Conservation (phyloP, 2,329 filamentous ascomycete genomes). For the Cercospora sp. region DNA sequence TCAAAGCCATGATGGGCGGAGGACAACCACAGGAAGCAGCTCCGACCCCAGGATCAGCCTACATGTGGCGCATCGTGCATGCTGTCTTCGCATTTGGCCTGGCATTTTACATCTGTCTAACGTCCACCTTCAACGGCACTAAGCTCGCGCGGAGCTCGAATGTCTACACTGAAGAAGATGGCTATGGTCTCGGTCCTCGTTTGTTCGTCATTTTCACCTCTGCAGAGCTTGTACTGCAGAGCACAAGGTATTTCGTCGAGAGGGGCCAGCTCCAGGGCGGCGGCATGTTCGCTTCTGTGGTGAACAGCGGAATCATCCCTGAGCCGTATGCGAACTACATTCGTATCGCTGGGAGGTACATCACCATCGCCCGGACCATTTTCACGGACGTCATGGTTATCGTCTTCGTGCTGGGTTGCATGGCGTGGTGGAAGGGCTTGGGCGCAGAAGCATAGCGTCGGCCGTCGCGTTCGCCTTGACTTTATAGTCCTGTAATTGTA, state of each 20-base stretch:
- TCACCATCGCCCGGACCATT: constrained; percentile 70
- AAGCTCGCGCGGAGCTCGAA: constrained; percentile 55
- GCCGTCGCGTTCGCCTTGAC: not conserved
- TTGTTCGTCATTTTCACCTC: constrained; percentile 84
- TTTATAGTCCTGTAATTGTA: constrained; percentile 1
- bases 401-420: constrained; percentile 70
- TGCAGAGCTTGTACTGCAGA: constrained; percentile 70
- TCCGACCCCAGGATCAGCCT: constrained; percentile 47
- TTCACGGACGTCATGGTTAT: constrained; percentile 72
- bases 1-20: constrained; percentile 47
- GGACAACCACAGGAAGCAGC: constrained; percentile 34
- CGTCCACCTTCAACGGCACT: constrained; percentile 68
- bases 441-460: constrained; percentile 23
- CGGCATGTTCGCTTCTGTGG: constrained; percentile 64
- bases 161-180: constrained; percentile 43
- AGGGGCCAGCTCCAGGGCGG: constrained; percentile 57
- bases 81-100: constrained; percentile 69
- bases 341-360: constrained; percentile 63
- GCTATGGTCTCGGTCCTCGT: constrained; percentile 48
- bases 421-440: constrained; percentile 49
- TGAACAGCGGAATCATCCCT: constrained; percentile 62
- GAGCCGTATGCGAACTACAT: constrained; percentile 63
- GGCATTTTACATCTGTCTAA: constrained; percentile 68
- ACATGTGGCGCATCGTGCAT: constrained; percentile 72
- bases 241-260: constrained; percentile 69